A percentile compares a stretch with the other conserved stretches of the same genome.
These are phyloP conservation scores for Lentinus tigrinus DNA, from an alignment of 768 basidiomycete species.

Conservation along the genomic window DNA sequence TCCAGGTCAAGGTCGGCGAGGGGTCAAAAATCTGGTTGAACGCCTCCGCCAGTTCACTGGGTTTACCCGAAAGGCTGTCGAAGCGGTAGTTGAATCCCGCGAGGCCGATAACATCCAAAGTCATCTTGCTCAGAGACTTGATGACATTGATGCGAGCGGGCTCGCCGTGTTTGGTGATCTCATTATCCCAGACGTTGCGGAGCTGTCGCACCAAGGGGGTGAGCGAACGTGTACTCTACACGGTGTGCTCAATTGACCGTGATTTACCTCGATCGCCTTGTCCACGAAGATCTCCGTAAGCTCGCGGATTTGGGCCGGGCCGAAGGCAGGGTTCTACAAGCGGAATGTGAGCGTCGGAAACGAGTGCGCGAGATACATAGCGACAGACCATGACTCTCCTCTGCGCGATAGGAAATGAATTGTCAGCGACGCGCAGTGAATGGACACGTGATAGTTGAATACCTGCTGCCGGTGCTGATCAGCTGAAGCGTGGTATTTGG, in stretches of 20 bases:
- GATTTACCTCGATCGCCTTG: constrained; percentile 47
- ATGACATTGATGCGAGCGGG: constrained; percentile 30
- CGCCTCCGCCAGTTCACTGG: constrained; percentile 32
- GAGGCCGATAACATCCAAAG: constrained; percentile 42
- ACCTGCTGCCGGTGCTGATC: constrained; percentile 41
- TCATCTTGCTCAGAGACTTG: constrained; percentile 33
- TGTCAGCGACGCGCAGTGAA: background rate
- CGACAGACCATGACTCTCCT: constrained; percentile 28
- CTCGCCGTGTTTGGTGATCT: constrained; percentile 31
- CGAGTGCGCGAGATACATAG: background rate
- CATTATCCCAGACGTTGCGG: constrained; percentile 18
- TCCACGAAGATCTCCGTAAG: constrained; percentile 56
- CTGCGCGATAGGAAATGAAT: background rate
- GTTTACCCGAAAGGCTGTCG: background rate
- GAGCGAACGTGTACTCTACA: too few relatives aligned
- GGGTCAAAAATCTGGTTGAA: constrained; percentile 26
- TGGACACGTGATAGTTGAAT: too few relatives aligned
- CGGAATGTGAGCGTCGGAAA: too few relatives aligned
- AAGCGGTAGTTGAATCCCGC: constrained; percentile 14
- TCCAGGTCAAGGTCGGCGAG: background rate
- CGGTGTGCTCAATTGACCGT: background rate
- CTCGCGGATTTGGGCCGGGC: constrained; percentile 54
- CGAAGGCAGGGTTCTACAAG: constrained; percentile 62
- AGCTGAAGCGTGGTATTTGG: constrained; percentile 1
- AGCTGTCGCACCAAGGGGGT: constrained; percentile 8